Conservation (phyloP, 2,329 filamentous ascomycete genomes). For the Trichoderma citrinoviride region DNA sequence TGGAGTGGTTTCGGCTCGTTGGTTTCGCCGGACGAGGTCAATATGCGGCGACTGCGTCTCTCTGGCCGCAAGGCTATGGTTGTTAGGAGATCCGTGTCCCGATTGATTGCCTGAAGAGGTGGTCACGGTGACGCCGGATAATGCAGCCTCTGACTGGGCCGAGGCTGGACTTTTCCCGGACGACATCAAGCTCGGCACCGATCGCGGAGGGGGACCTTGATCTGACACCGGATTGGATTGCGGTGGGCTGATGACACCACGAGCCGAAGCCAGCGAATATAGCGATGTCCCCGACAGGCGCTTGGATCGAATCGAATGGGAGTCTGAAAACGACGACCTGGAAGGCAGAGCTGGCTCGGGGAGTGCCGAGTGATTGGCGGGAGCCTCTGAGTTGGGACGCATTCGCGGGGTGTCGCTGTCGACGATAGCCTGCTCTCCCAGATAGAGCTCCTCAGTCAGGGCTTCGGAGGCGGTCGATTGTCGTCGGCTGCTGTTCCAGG, state of each 20-base stretch:
- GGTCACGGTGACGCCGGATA: conserved; percentile 53
- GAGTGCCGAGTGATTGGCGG: conserved; percentile 36
- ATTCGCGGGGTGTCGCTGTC: conserved; percentile 50
- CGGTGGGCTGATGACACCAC: conserved; percentile 48
- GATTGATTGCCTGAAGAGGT: conserved; percentile 47
- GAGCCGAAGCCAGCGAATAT: conserved; percentile 65
- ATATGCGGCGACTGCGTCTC: conserved; percentile 41
- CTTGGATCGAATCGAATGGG: conserved; percentile 48
- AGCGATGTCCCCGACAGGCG: conserved; percentile 71
- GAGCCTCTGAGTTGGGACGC: conserved; percentile 33
- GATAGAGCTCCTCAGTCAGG: conserved; percentile 39
- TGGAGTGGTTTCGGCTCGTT: conserved; percentile 35
- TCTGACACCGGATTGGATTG: conserved; percentile 55
- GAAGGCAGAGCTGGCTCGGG: conserved; percentile 49
- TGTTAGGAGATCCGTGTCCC: conserved; percentile 39
- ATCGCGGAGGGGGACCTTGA: conserved; percentile 40
- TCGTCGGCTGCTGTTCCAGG: conserved; percentile 42
- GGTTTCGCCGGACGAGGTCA: conserved; percentile 48
- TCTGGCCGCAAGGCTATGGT: conserved; percentile 47
- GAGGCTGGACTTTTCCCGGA: conserved; percentile 42
- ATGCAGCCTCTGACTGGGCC: conserved; percentile 49
- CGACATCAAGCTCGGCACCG: conserved; percentile 47
- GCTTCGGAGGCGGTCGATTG: conserved; percentile 44
- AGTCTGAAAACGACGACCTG: conserved; percentile 49
- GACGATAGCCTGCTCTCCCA: conserved; percentile 42